Base-by-base conservation (phyloP, 2,329 filamentous ascomycete species). In the Neonectria coccinea region DNA sequence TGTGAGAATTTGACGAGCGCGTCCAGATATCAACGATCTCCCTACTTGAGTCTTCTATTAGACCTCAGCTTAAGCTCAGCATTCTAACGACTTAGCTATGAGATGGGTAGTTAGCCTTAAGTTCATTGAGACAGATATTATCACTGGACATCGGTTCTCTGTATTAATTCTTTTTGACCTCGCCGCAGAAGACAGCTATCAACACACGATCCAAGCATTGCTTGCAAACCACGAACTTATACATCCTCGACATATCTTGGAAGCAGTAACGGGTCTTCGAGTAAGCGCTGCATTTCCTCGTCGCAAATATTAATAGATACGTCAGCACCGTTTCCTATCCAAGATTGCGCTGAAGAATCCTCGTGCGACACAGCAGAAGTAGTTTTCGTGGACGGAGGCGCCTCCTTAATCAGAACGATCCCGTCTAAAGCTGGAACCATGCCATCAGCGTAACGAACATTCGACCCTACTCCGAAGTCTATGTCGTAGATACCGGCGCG, bases 241-340 rank as follows among this genome's bases (percentile, higher is more conserved):
- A 8, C 16, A 9, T 41, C 9, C n/a, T 18, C 18, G 7, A n/a
- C n/a, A 18, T 4, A 33, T 14, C 10, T 31, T 54, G 63, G 67
- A 8, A 70, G 50, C 2, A 74, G 44, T 2, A 72, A 33, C 0
- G 69, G 59, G 41, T 74, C 72, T 2, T 53, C 31, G 4, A 67
- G 33, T 9, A 74, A 20, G 0, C 65, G 54, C 6, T 62, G 45
- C 70, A 74, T 73, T 12, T 66, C 67, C 11, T 67, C 59, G 0
- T 33, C 45, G 10, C 25, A 45, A 8, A 74, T 56, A n/a, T 67
- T 62, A 6, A 74, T 51, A 7, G 70, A 66, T 3, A 74, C 36
- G 36, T 74, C 72, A 5, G 72, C 66, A 0, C 72, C 72, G 2
- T 70, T 67, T 4, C 69, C 67, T 1, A 71, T 74, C 72, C 72